Evolutionary conservation across 176 grass and related monocot genomes (phyloP).

Genomic region (Chrysopogon serrulatus): DNA sequence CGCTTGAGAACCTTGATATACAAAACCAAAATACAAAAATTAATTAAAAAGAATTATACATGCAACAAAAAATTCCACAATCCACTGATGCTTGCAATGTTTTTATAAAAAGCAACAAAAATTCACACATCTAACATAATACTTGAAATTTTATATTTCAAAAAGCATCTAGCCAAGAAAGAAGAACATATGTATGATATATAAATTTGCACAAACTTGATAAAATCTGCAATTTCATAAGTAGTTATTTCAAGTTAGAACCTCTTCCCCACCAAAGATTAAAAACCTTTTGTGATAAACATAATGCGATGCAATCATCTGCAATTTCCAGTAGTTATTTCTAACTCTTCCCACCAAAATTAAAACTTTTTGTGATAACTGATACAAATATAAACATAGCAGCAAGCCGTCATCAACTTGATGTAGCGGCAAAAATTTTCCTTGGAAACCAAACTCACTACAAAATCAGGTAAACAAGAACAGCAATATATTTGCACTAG

Average conservation of each 20-base stretch:
- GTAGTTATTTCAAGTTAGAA: too few relatives aligned
- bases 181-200: neutral
- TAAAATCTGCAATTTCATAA: too few relatives aligned
- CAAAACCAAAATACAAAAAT: constrained; percentile 22
- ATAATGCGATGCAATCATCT: neutral
- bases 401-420: neutral
- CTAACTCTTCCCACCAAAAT: neutral
- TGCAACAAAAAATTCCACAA: neutral
- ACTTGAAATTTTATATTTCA: too few relatives aligned
- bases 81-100: neutral
- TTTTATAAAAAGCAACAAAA: neutral
- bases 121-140: too few relatives aligned
- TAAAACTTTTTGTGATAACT: neutral
- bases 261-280: too few relatives aligned
- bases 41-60: neutral
- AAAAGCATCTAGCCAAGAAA: constrained; percentile 3
- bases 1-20: constrained; percentile 86
- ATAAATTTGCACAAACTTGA: neutral
- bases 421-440: neutral
- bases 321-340: neutral
- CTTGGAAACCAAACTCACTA: neutral
- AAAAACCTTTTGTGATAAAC: too few relatives aligned
- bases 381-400: neutral
- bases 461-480: neutral
- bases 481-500: neutral